Evolutionary conservation across 2,329 filamentous ascomycete species (phyloP).

Genomic region (Talaromyces sp.): DNA sequence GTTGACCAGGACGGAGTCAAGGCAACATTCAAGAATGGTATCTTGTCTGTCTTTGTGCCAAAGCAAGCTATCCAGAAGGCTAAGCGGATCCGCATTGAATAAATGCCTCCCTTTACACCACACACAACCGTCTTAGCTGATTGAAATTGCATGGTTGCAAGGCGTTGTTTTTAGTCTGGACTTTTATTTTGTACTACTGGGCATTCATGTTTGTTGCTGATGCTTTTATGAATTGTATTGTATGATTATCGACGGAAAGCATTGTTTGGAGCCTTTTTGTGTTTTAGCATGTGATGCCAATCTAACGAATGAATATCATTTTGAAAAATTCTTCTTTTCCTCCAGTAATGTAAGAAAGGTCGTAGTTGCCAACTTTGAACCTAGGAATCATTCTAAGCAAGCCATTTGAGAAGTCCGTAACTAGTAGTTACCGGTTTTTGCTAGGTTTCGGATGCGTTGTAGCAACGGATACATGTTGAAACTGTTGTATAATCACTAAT

Average conservation of each 20-base stretch:
- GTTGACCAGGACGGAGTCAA: slow-evolving; percentile 56
- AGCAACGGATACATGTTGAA: no score
- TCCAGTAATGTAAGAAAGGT: background rate
- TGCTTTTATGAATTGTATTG: background rate
- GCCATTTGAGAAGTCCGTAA: background rate
- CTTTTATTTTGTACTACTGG: background rate
- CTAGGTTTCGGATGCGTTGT: no score
- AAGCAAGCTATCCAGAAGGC: slow-evolving; percentile 47
- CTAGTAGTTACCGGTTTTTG: no score
- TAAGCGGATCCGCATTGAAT: slow-evolving; percentile 53
- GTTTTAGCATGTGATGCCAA: background rate
- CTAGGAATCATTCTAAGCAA: background rate
- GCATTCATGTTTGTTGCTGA: background rate
- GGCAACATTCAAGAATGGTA: slow-evolving; percentile 55
- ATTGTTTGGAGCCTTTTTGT: background rate
- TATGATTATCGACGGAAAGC: background rate
- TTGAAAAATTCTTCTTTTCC: background rate
- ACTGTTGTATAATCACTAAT: no score
- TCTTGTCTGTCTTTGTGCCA: slow-evolving; percentile 52
- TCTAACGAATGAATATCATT: background rate
- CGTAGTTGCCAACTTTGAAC: background rate
- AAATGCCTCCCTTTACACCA: slow-evolving; percentile 18
- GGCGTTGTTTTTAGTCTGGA: background rate
- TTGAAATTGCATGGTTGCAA: slow-evolving; percentile 5
- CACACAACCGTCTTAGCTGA: background rate